Conservation (phyloP, 2,329 filamentous ascomycete genomes). For the Diaporthe australafricana region DNA sequence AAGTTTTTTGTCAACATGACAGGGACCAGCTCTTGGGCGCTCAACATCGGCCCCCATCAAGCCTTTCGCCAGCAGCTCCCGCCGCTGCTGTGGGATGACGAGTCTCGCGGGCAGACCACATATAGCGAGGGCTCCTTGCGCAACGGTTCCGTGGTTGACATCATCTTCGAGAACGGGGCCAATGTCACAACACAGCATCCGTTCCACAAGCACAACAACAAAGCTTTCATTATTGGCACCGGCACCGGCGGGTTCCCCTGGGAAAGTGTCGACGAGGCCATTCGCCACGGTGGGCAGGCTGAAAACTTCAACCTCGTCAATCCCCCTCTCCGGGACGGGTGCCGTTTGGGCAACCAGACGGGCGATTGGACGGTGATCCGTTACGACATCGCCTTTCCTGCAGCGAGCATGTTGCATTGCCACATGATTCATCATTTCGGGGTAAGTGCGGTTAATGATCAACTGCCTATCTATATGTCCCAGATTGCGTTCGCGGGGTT, state of each 20-base stretch:
- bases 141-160: slow-evolving; percentile 44
- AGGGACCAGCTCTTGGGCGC: slow-evolving; percentile 33
- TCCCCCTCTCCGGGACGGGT: slow-evolving; percentile 37
- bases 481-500: too few relatives aligned
- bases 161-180: slow-evolving; percentile 42
- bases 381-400: slow-evolving; percentile 38
- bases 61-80: slow-evolving; percentile 39
- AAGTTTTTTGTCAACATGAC: slow-evolving; percentile 40
- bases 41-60: slow-evolving; percentile 39
- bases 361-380: slow-evolving; percentile 38
- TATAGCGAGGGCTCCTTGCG: slow-evolving; percentile 35
- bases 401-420: slow-evolving; percentile 39
- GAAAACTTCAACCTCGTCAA: slow-evolving; percentile 53
- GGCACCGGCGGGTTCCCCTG: slow-evolving; percentile 43
- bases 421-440: slow-evolving; percentile 40
- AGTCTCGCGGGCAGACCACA: slow-evolving; percentile 37
- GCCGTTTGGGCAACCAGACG: slow-evolving; percentile 33
- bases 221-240: slow-evolving; percentile 42
- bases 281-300: slow-evolving; percentile 57
- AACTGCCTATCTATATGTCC: background rate
- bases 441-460: slow-evolving; percentile 28
- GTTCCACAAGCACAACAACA: slow-evolving; percentile 46
- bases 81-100: slow-evolving; percentile 37
- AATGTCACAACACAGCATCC: slow-evolving; percentile 41
- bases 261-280: slow-evolving; percentile 49